Base-by-base conservation (phyloP, 2,329 filamentous ascomycete genomes). In the Cryphonectria carpinicola region DNA sequence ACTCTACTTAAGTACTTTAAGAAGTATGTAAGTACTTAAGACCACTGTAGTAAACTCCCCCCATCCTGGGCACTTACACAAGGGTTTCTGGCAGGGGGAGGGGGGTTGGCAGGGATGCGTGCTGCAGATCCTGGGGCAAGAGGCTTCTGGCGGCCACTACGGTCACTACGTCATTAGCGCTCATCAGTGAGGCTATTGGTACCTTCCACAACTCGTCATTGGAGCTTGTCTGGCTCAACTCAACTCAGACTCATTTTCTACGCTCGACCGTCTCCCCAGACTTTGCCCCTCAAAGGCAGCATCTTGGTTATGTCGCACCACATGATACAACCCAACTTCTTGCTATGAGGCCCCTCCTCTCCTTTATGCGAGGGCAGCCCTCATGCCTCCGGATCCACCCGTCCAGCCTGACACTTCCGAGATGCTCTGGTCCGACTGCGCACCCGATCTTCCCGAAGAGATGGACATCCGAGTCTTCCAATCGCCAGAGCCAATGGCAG, bases 271-370 rank as follows among this genome's bases (percentile, higher is more conserved):
- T 62, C 25, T 19, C 17, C 14, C 39, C 13, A 28, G 49, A 22
- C n/a, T 61, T 58, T 22, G 1, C 7, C 19, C 22, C 19, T 25
- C 25, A 35, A 37, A 43, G 46, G 22, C 22, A 66, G 4, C 37
- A 46, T 37, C 2, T 37, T 35, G 62, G 61, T 35, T 68, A 72
- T 72, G 71, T 69, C 56, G 66, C 62, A 63, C 25, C 61, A 39
- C 32, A 39, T 39, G 8, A 41, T 22, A 61, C 19, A 13, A 52
- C 28, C 25, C 46, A 66, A 28, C 22, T 41, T 8, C 56, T 68
- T 62, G 66, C 61, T 65, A 72, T 72, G 71, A 72, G 71, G 68
- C 60, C 54, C 28, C 58, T 61, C 46, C 49, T 67, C 63, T 64
- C 66, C 54, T n/a, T 61, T 61, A 46, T 64, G 19, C 66, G 67